Evolutionary conservation across 352 stramenopile species (phyloP).

Genomic region (Phytophthora ramorum): DNA sequence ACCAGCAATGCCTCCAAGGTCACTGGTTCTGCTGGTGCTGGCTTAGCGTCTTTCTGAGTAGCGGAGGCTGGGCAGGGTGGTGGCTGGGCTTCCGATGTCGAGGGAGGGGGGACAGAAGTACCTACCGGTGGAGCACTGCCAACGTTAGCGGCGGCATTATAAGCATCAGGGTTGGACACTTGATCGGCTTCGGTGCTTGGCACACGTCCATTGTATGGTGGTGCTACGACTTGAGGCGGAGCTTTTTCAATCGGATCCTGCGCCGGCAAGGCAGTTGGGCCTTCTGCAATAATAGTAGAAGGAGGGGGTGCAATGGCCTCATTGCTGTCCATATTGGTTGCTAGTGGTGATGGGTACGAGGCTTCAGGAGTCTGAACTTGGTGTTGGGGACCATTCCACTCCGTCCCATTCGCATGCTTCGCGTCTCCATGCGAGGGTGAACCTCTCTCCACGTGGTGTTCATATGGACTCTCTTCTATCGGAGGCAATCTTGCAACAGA

Average conservation of each 20-base stretch:
- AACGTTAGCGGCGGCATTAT: neutral
- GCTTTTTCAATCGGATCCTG: slow-evolving; percentile 1
- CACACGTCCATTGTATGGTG: neutral
- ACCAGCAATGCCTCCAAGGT: slow-evolving; percentile 64
- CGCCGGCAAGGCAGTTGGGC: neutral
- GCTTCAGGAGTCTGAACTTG: neutral
- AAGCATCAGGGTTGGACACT: neutral
- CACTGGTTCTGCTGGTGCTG: slow-evolving; percentile 10
- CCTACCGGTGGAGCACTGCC: slow-evolving; percentile 3
- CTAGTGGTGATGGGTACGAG: neutral
- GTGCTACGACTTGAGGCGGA: neutral
- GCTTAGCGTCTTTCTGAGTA: slow-evolving; percentile 5
- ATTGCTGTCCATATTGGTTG: neutral
- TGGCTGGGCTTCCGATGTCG: neutral
- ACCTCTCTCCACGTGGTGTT: slow-evolving; percentile 8
- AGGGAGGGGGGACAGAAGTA: neutral
- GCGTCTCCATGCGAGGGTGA: neutral
- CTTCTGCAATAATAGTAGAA: slow-evolving; percentile 1
- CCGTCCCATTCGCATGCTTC: neutral
- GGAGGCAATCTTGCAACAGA: slow-evolving; percentile 22
- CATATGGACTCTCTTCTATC: slow-evolving; percentile 17
- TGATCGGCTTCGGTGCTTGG: neutral
- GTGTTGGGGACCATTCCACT: slow-evolving; percentile 11
- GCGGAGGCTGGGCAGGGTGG: neutral
- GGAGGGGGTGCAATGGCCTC: neutral